Conservation (phyloP, 495 filamentous ascomycete genomes). For the Aspergillus homomorphus region DNA sequence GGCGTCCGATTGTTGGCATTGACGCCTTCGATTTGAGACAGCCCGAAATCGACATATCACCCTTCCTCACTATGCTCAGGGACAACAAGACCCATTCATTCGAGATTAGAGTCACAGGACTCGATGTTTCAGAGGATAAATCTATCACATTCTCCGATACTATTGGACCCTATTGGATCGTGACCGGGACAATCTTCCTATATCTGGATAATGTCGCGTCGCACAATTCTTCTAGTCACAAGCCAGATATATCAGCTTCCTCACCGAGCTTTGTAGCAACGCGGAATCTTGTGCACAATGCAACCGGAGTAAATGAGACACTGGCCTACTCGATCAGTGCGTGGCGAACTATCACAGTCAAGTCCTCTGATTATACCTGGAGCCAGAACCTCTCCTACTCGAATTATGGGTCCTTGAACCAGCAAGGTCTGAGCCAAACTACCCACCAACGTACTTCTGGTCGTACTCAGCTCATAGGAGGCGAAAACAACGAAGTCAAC, state of each 20-base stretch:
- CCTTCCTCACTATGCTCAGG: slow-evolving; percentile 67
- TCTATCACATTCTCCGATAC: slow-evolving; percentile 52
- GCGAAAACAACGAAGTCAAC: slow-evolving; percentile 20
- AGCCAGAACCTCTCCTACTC: slow-evolving; percentile 55
- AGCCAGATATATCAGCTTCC: slow-evolving; percentile 32
- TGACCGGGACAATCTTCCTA: slow-evolving; percentile 79
- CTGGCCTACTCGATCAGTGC: slow-evolving; percentile 58
- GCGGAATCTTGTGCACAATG: slow-evolving; percentile 39
- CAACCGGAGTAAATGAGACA: slow-evolving; percentile 57
- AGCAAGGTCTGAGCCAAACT: slow-evolving; percentile 57
- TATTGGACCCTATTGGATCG: slow-evolving; percentile 72
- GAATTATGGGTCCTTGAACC: slow-evolving; percentile 58
- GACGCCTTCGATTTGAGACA: slow-evolving; percentile 79
- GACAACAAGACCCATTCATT: slow-evolving; percentile 66
- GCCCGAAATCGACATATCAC: slow-evolving; percentile 82
- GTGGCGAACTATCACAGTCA: slow-evolving; percentile 53
- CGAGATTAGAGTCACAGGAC: slow-evolving; percentile 64
- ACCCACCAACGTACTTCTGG: slow-evolving; percentile 63
- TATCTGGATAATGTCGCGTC: slow-evolving; percentile 53
- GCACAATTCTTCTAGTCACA: slow-evolving; percentile 15
- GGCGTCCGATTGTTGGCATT: slow-evolving; percentile 82
- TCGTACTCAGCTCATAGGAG: slow-evolving; percentile 33
- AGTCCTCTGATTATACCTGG: slow-evolving; percentile 55
- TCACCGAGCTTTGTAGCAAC: slow-evolving; percentile 41
- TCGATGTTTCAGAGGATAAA: slow-evolving; percentile 46